Base-by-base conservation (phyloP, 805 yeast genomes). In the Pichia insulana region DNA sequence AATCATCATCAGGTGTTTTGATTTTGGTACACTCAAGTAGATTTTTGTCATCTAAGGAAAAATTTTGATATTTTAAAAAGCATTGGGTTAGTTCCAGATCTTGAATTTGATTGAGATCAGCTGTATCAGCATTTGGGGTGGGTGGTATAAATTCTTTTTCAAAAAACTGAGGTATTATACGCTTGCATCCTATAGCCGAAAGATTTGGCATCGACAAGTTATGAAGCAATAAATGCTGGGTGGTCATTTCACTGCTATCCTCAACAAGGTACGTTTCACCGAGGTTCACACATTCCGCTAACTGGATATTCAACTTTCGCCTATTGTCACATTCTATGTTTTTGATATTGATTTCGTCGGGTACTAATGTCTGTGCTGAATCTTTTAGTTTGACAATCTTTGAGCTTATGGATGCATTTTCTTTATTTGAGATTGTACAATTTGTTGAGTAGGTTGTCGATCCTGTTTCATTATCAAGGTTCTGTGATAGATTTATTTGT, bases 351-450 rank as follows among this genome's bases (percentile, higher is more conserved):
- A 22, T 22, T 22, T 22, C 8, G 8, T 26, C 15, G 6, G 44
- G 40, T n/a, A 41, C 44, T 13, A 44, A 5, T 8, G 45, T 41
- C 30, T 41, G 44, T 16, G 20, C 6, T 1, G 47, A 41, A 20
- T 33, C 39, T 27, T 44, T 44, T 1, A 44, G 17, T 18, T 32
- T 37, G 5, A 42, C 25, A 15, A 30, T 35, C 20, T 42, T 37
- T 22, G 25, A 22, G 8, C 25, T 8, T 22, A 22, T 22, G 7
- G 25, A 7, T 15, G 15, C 7, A 22, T 28, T 17, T 13, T 40
- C 43, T 15, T 30, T 37, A n/a, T 37, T 12, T 13, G 27, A n/a
- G 11, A 25, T 27, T 16, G 32, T 22, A 8, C 8, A 22, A 8
- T 22, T 22, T 22, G 25, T 22, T 8, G 25, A 22, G 8, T 8